phyloP scores from a whole-genome alignment of 352 stramenopile species.

The Phytopythium aichiense region DNA sequence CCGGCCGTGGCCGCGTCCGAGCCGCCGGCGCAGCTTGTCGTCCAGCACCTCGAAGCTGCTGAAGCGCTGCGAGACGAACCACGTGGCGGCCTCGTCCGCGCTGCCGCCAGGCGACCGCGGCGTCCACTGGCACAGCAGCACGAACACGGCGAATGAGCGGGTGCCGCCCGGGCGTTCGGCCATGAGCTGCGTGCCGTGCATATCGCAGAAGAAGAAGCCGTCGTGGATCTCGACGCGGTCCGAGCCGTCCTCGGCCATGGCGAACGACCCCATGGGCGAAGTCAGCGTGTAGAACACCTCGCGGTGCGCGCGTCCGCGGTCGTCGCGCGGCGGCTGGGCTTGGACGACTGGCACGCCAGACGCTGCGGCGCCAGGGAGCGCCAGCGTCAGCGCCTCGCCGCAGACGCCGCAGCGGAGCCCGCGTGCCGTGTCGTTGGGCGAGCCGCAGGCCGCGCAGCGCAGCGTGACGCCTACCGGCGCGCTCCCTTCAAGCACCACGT shows the following conservation, averaged over 20 bases:
- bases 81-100: conserved; percentile 13
- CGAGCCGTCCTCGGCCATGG: conserved; percentile 13
- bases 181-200: conserved; percentile 26
- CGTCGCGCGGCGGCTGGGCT: neutral
- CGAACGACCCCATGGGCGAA: conserved; percentile 14
- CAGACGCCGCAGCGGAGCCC: conserved; percentile 29
- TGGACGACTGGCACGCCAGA: neutral
- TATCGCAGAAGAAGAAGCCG: conserved; percentile 25
- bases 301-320: neutral
- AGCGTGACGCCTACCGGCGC: conserved; percentile 16
- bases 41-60: conserved; percentile 39
- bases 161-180: conserved; percentile 10
- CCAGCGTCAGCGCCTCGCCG: conserved; percentile 9
- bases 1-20: conserved; percentile 11
- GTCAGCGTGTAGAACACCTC: conserved; percentile 11
- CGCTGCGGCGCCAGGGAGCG: conserved; percentile 8
- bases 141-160: conserved; percentile 26
- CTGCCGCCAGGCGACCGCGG: neutral
- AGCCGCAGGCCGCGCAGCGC: conserved; percentile 32
- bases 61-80: conserved; percentile 44
- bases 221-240: conserved; percentile 21
- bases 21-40: conserved; percentile 22
- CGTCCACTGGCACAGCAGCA: conserved; percentile 33
- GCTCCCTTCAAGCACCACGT: neutral
- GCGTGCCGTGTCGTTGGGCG: conserved; percentile 25